Base-by-base conservation (phyloP, 73 alveolate genomes). In the Tetrahymena thermophila region DNA sequence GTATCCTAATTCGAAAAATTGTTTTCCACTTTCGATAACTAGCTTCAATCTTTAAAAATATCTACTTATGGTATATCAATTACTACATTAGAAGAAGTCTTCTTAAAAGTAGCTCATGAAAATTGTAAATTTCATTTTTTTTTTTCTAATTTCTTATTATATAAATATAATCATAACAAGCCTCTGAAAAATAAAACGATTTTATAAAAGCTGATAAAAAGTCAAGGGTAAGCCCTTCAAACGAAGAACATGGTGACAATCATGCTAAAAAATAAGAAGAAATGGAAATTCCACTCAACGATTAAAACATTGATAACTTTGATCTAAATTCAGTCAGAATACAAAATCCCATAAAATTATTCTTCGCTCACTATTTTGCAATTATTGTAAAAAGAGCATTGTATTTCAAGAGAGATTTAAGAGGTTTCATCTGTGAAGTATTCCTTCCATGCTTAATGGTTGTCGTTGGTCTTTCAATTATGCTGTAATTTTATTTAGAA, bases 1-100 rank as follows among this genome's bases (percentile, higher is more conserved):
- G 93, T 97, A 23, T 31, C 44, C 11, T 56, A 95, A 56, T 98
- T 98, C 95, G 94, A 96, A 35, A 44, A 55, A 17, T 96, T 98
- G 43, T 98, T 98, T 56, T 43, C 43, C 11, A 95, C 94, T 28
- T 96, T 98, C 25, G 99, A 98, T 56, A 38, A 84, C 10, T 95
- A 97, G n/a, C 97, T 97, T 0, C 42, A 93, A 34, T 0, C 35
- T 3, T 95, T 98, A 35, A 96, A 93, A 10, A 95, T 98, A 0
- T 42, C 71, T 34, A 94, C 98, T 28, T 98, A 98, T 93, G 99
- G 99, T 13, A 96, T 98, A 0, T 97, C 99, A 21, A 97, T 98
- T 94, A 98, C 99, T 9, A 99, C 99, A 35, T 96, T 99, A 89
- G 99, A 99, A 98, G 99, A 99, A 96, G 99, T 99, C 3, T 99